Conservation (phyloP, 2,329 filamentous ascomycete species). For the Cadophora sp. region DNA sequence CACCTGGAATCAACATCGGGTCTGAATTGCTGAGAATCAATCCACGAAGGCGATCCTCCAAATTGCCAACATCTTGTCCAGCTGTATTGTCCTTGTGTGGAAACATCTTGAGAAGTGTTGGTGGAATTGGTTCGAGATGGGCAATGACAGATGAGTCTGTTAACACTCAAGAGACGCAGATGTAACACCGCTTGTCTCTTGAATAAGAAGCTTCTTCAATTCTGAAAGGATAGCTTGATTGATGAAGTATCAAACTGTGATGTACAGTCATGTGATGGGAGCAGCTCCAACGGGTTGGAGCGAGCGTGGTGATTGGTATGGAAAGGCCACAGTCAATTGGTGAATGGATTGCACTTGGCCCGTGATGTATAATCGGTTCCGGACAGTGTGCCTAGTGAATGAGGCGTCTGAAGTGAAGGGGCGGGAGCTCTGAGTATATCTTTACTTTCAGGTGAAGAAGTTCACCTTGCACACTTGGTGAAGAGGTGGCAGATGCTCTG, state of each 20-base stretch:
- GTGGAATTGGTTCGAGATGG: background rate
- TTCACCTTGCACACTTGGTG: background rate
- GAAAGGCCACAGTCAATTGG: background rate
- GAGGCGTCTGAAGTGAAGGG: background rate
- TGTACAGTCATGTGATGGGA: background rate
- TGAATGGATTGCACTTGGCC: background rate
- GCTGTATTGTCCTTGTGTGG: conserved; percentile 28
- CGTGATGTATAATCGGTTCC: background rate
- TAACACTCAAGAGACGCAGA: background rate
- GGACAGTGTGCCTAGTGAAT: background rate
- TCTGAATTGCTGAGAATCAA: conserved; percentile 63
- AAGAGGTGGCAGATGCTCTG: background rate
- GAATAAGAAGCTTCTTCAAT: background rate
- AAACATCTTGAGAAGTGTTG: conserved; percentile 32
- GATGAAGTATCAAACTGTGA: background rate
- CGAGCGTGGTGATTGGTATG: background rate
- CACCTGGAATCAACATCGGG: conserved; percentile 34
- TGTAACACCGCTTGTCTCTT: background rate
- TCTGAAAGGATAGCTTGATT: background rate
- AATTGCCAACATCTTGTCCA: conserved; percentile 33
- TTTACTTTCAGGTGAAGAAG: background rate
- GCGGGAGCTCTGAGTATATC: background rate
- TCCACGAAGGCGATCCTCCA: conserved; percentile 64
- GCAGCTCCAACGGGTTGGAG: background rate
- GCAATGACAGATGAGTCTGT: background rate